Conservation (phyloP, 2,329 filamentous ascomycete species). For the Penicillium sp. region DNA sequence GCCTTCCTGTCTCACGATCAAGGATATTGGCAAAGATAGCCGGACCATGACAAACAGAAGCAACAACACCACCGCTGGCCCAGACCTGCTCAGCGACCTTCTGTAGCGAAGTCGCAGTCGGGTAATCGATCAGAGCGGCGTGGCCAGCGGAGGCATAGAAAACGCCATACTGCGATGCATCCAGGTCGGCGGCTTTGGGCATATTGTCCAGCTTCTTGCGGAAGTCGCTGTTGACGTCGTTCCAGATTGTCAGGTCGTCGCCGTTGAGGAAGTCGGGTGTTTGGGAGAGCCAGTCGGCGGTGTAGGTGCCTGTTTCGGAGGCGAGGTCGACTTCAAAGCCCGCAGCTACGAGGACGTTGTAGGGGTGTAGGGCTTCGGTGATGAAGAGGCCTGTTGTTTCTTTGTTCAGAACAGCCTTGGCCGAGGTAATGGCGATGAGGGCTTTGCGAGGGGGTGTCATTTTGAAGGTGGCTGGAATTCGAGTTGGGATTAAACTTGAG, state of each 20-base stretch:
- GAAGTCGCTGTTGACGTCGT: conserved; percentile 46
- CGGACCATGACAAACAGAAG: conserved; percentile 45
- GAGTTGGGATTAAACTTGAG: not conserved
- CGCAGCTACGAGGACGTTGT: conserved; percentile 43
- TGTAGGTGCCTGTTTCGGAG: conserved; percentile 49
- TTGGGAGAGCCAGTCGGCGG: conserved; percentile 47
- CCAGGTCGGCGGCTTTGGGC: conserved; percentile 39
- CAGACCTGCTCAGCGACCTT: conserved; percentile 44
- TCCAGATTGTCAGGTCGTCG: conserved; percentile 43
- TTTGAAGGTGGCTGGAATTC: not conserved
- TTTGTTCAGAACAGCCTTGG: conserved; percentile 44
- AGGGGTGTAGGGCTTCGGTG: conserved; percentile 51
- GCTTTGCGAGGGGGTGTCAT: conserved; percentile 39
- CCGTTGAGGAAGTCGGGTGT: conserved; percentile 46
- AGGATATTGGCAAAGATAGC: conserved; percentile 41
- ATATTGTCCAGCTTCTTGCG: conserved; percentile 46
- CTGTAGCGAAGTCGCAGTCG: conserved; percentile 44
- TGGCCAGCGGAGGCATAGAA: conserved; percentile 29
- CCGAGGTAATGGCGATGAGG: conserved; percentile 47
- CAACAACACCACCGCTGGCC: conserved; percentile 44
- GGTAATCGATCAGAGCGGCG: conserved; percentile 51
- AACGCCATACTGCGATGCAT: conserved; percentile 28
- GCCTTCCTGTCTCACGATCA: conserved; percentile 35
- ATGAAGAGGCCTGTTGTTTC: conserved; percentile 49
- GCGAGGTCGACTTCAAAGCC: conserved; percentile 50